Percentiles rank a stretch among this genome's conserved stretches.
Evolutionary conservation across 164 flowering plant species (phyloP).

Genomic region (Berberis vulgaris): DNA sequence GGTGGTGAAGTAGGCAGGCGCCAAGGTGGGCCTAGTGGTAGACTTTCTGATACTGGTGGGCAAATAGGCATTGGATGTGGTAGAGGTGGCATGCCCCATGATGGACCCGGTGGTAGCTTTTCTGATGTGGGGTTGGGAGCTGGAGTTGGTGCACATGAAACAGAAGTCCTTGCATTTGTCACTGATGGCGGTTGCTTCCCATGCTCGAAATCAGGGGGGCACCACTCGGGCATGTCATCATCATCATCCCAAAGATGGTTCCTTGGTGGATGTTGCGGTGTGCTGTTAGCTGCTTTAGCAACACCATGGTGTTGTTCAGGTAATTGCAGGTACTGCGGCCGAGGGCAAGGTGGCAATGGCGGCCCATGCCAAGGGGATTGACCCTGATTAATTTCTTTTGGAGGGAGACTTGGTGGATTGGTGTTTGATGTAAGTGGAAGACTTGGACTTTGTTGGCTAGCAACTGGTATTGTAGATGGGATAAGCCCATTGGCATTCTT

Average conservation of each 20-base stretch:
- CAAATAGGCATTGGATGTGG: no score
- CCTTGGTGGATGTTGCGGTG: slow-evolving; percentile 9
- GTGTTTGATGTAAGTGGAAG: neutral
- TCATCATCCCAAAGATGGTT: slow-evolving; percentile 28
- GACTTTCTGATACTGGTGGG: no score
- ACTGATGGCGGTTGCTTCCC: slow-evolving; percentile 5
- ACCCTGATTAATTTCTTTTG: slow-evolving; percentile 5
- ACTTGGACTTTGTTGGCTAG: slow-evolving; percentile 8
- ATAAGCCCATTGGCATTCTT: slow-evolving; percentile 7
- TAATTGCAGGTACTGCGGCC: slow-evolving; percentile 1
- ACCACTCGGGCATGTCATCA: slow-evolving; percentile 60
- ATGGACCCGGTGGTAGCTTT: slow-evolving; percentile 7
- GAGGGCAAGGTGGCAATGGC: neutral
- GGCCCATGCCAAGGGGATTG: neutral
- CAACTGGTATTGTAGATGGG: slow-evolving; percentile 2
- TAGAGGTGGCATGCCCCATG: neutral
- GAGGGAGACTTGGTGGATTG: slow-evolving; percentile 7
- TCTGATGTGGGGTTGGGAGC: slow-evolving; percentile 6
- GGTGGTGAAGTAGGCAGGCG: slow-evolving; percentile 3
- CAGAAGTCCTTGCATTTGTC: slow-evolving; percentile 4
- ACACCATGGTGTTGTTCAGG: slow-evolving; percentile 1
- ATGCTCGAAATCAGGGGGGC: slow-evolving; percentile 24
- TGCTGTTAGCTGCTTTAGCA: neutral
- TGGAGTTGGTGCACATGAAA: slow-evolving; percentile 2
- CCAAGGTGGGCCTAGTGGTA: no score